Evolutionary conservation across 148 eudicot species (phyloP).

Genomic region (Arctostaphylos glauca): DNA sequence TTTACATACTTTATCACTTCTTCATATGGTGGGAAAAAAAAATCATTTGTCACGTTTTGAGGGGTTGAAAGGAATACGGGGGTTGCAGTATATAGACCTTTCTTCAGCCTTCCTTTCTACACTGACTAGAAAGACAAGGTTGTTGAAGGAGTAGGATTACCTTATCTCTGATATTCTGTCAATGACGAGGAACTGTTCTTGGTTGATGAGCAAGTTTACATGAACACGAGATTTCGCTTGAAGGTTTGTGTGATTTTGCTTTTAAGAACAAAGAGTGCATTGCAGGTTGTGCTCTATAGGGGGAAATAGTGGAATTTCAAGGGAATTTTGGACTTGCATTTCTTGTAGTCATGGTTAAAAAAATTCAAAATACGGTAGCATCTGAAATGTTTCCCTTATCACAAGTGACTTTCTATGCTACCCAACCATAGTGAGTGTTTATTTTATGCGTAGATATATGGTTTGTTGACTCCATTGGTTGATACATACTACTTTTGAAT

Average conservation of each 20-base stretch:
- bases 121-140: neutral
- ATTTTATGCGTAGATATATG: neutral
- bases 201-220: neutral
- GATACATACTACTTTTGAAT: slow-evolving; percentile 17
- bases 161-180: neutral
- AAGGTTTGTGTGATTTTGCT: too few relatives aligned
- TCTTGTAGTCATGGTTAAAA: neutral
- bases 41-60: neutral
- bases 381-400: neutral
- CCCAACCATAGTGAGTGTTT: neutral
- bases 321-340: neutral
- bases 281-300: neutral
- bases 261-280: neutral
- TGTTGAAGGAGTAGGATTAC: neutral
- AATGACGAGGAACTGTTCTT: neutral
- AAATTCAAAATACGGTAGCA: neutral
- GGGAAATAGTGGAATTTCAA: neutral
- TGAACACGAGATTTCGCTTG: neutral
- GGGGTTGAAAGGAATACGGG: neutral
- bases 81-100: neutral
- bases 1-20: neutral
- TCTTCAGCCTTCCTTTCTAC: slow-evolving; percentile 1
- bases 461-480: slow-evolving; percentile 10
- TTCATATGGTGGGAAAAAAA: neutral
- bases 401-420: neutral